These are phyloP conservation scores for Candida michaelii DNA, from an alignment of 805 yeast species.

Conservation along the genomic window DNA sequence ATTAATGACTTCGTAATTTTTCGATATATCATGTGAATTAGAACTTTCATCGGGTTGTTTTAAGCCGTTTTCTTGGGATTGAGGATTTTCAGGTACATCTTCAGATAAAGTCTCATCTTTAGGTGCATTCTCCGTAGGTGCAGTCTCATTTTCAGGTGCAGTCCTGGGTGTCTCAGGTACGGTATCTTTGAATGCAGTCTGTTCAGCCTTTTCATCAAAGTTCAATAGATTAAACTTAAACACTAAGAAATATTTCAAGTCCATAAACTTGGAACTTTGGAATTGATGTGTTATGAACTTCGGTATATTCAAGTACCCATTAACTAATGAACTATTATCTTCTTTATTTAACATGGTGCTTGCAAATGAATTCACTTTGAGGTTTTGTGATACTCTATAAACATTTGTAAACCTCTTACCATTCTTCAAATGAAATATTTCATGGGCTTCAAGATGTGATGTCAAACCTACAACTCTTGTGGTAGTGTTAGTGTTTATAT, in stretches of 20 bases:
- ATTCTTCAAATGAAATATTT: constrained; percentile 27
- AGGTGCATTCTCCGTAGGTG: no score
- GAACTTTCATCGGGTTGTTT: no score
- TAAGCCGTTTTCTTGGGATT: no score
- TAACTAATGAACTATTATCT: constrained; percentile 18
- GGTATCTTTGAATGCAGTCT: not conserved
- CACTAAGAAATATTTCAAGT: constrained; percentile 34
- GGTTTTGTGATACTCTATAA: constrained; percentile 35
- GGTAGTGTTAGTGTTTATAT: constrained; percentile 18
- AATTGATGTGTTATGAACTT: constrained; percentile 33
- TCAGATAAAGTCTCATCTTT: no score
- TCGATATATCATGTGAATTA: not conserved
- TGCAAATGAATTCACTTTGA: constrained; percentile 34
- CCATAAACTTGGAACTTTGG: constrained; percentile 35
- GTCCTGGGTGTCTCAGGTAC: not conserved
- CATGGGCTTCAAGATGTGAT: constrained; percentile 41
- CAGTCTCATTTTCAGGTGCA: no score
- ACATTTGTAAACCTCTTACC: constrained; percentile 19
- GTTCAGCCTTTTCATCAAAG: no score
- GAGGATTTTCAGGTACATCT: no score
- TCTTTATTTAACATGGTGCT: constrained; percentile 23
- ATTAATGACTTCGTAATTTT: constrained; percentile 11
- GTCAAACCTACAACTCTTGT: constrained; percentile 34
- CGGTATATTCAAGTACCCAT: constrained; percentile 32
- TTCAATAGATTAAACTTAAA: constrained; percentile 36